These are phyloP conservation scores for Cronartium quercuum DNA, from an alignment of 1,284 basidiomycete genomes.

Conservation along the genomic window DNA sequence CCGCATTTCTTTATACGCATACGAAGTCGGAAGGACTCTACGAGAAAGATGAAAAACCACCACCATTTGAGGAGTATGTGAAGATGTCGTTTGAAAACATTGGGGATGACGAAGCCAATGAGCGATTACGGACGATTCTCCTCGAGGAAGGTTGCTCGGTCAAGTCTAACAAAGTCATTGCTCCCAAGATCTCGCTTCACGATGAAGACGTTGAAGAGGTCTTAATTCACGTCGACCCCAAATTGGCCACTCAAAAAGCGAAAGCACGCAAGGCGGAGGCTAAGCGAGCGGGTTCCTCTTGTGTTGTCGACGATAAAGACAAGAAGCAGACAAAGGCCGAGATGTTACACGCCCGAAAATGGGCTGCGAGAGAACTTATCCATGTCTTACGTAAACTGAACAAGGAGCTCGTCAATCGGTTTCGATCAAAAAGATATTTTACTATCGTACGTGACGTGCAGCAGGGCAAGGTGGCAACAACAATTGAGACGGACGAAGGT, in stretches of 20 bases:
- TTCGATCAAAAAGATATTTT: constrained; percentile 82
- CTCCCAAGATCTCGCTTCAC: constrained; percentile 35
- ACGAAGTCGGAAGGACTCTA: constrained; percentile 32
- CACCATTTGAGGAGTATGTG: constrained; percentile 39
- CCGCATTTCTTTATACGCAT: constrained; percentile 31
- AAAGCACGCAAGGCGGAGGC: constrained; percentile 53
- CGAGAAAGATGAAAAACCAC: constrained; percentile 35
- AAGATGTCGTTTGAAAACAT: constrained; percentile 35
- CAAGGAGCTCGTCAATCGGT: constrained; percentile 79
- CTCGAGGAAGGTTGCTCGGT: constrained; percentile 32
- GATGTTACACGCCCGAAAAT: constrained; percentile 57
- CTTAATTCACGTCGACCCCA: constrained; percentile 31
- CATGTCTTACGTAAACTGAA: constrained; percentile 73
- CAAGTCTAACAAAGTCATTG: constrained; percentile 24
- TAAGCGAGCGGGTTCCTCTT: constrained; percentile 54
- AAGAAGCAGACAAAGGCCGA: constrained; percentile 44
- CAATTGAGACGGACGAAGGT: constrained; percentile 52
- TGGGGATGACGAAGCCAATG: constrained; percentile 38
- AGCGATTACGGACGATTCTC: constrained; percentile 27
- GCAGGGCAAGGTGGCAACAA: constrained; percentile 49
- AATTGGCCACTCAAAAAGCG: constrained; percentile 24
- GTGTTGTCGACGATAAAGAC: constrained; percentile 50
- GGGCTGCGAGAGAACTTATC: constrained; percentile 77
- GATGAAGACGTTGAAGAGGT: constrained; percentile 37
- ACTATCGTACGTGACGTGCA: constrained; percentile 81